Base-by-base conservation (phyloP, 1,284 basidiomycete genomes). In the Vanrija humicola region DNA sequence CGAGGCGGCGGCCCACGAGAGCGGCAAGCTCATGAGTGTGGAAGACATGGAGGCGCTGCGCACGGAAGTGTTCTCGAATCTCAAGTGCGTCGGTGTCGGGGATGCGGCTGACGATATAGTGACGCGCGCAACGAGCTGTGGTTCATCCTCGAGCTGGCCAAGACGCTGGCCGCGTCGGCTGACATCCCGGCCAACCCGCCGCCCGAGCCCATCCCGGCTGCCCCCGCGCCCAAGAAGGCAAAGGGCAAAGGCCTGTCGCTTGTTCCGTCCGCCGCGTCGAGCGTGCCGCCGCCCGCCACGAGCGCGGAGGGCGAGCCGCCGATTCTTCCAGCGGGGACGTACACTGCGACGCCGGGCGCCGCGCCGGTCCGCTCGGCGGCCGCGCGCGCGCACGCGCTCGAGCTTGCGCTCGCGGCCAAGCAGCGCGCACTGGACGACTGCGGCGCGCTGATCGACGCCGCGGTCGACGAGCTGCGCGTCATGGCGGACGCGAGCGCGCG, bases 61-160 rank as follows among this genome's bases (percentile, higher is more conserved):
- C 1, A 61, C 63, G 1, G 64, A 65, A 6, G 57, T 75, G 7
- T 66, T 55, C 29, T 44, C 48, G 14, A 65, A 71, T 39, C 59
- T 75, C 21, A 74, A 74, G 67, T 72, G 48, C 48, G 71, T 62
- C 6, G 21, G 21, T 23, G 18, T 19, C 16, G 10, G 8, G 3
- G 26, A 10, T 9, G 45, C 21, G 18, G 23, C 44, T 42, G 50
- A 50, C 43, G 18, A 28, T 28, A 14, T 45, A 73, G 71, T 55
- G 60, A 64, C 38, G 71, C 72, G 10, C 66, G 70, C 5, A 73
- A 74, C 46, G 72, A 75, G 58, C 59, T 75, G n/a, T 75, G 70
- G 70, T 73, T 64, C 43, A 63, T 65, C 5, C 58, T 72, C 15
- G 70, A 75, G 54, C 61, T 75, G 6, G 68, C 66, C 40, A 72